Evolutionary conservation across 2,329 filamentous ascomycete species (phyloP), one percentile per base, ranked within the genome.

Genomic region (Ploettnerulaceae sp.): DNA sequence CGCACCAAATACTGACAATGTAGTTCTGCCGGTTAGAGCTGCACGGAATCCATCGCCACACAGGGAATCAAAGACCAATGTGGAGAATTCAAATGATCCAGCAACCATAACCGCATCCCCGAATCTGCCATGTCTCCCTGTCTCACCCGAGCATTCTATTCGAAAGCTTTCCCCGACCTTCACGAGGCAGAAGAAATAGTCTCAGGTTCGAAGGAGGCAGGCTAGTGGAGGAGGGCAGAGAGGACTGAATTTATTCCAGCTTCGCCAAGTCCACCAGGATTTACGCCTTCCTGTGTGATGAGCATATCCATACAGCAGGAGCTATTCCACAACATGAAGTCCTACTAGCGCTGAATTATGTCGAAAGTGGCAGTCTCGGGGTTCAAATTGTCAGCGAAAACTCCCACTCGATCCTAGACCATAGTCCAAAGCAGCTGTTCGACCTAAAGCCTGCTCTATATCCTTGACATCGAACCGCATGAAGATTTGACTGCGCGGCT

Each of bases 381-480:
- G 57, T 57, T 12, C 47, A 57, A n/a, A 55, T 60, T n/a, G 53
- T 47, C 5, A 60, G 57, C 39, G 57, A 60, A 34, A 60, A 60
- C 21, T 48, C 45, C 1, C 45, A 34, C 4, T 47, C 45, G 25
- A 31, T 59, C n/a, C 26, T 60, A n/a, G 54, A 44, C 7, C 54
- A 57, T 32, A 51, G 47, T 2, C 52, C 55, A 3, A 52, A 60
- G 33, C 40, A 56, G 24, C 49, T 58, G 2, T 58, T 60, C 24
- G 41, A 7, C 9, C 35, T 60, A 21, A 22, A 24, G 12, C 56
- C 57, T 59, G 14, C 35, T 57, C 5, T 52, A 57, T 21, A 46
- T 60, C 22, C 32, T 60, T 1, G 47, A 51, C 3, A 22, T 33
- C 17, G 48, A 49, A 11, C 33, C 41, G 7, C 48, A 47, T 7